Base-by-base conservation (phyloP, 257 asterid genomes). In the Verbena officinalis region DNA sequence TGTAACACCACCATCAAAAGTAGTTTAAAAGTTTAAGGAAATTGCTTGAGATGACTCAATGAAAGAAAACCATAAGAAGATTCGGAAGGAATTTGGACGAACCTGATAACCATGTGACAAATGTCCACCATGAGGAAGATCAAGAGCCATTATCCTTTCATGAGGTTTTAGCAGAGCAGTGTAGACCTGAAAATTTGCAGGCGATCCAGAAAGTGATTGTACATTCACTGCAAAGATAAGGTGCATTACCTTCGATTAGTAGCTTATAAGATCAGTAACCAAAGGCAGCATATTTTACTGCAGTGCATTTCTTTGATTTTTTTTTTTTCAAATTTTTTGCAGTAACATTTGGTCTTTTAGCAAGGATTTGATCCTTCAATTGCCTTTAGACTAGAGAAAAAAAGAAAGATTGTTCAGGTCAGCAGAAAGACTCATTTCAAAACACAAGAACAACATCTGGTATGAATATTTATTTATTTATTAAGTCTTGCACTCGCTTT, bases 111-210 rank as follows among this genome's bases (percentile, higher is more conserved):
- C 98, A 73, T 92, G 98, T 30, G 98, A 92, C 65, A 92, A 79
- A 81, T 92, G 98, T 39, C 98, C 98, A 67, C 98, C 98, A 12
- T 92, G 98, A 70, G 98, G 98, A 73, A 92, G 98, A 87, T 92
- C 98, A 72, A 92, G 98, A 12, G 98, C 97, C 98, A 92, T 92
- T 52, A 89, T 92, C 77, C 97, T 89, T 72, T 92, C 98, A 74
- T 92, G 98, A 61, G 98, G 97, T 78, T 84, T 92, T 19, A 92
- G 70, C 55, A 92, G 77, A 65, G 98, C 98, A 31, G 97, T 89
- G 64, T 92, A 92, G 65, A 87, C 98, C 83, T 92, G 98, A 76
- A 92, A 92, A 72, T 92, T 89, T 59, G 98, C 80, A 67, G 98
- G 97, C 52, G 97, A 92, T 51, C 98, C 98, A 67, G 98, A 92